Evolutionary conservation across 2,329 filamentous ascomycete genomes (phyloP).

Genomic region (Aureobasidium melanogenum): DNA sequence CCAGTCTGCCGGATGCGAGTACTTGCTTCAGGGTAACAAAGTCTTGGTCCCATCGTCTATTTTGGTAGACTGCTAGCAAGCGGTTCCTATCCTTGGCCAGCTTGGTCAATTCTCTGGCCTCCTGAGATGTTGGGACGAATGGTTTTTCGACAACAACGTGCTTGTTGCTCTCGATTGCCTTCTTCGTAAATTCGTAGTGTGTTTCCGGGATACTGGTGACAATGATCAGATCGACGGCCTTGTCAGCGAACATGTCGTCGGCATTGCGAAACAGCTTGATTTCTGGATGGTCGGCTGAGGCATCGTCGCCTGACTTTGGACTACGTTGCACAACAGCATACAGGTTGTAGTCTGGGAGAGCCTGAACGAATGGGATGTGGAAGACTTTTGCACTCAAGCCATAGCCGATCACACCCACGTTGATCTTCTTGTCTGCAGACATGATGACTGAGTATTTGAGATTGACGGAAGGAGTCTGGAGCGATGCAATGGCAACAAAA

Average conservation of each 20-base stretch:
- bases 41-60: slow-evolving; percentile 70
- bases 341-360: slow-evolving; percentile 54
- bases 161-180: slow-evolving; percentile 61
- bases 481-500: not conserved
- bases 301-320: slow-evolving; percentile 56
- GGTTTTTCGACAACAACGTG: slow-evolving; percentile 78
- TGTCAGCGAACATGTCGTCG: slow-evolving; percentile 56
- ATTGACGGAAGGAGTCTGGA: not conserved
- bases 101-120: slow-evolving; percentile 54
- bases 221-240: slow-evolving; percentile 58
- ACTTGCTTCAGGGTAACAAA: slow-evolving; percentile 62
- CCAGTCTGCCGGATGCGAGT: slow-evolving; percentile 50
- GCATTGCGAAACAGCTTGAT: slow-evolving; percentile 56
- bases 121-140: slow-evolving; percentile 61
- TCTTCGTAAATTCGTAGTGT: slow-evolving; percentile 57
- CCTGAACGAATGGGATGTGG: slow-evolving; percentile 69
- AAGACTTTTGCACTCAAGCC: slow-evolving; percentile 66
- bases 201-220: slow-evolving; percentile 63
- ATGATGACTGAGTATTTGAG: not conserved
- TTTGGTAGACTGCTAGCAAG: slow-evolving; percentile 40
- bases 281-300: slow-evolving; percentile 57
- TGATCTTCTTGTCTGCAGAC: slow-evolving; percentile 30
- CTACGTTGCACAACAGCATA: slow-evolving; percentile 69
- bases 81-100: slow-evolving; percentile 31
- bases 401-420: slow-evolving; percentile 52